Evolutionary conservation across 2,329 filamentous ascomycete genomes (phyloP), one percentile per base, ranked within the genome.

Genomic region (Amauroascus niger): DNA sequence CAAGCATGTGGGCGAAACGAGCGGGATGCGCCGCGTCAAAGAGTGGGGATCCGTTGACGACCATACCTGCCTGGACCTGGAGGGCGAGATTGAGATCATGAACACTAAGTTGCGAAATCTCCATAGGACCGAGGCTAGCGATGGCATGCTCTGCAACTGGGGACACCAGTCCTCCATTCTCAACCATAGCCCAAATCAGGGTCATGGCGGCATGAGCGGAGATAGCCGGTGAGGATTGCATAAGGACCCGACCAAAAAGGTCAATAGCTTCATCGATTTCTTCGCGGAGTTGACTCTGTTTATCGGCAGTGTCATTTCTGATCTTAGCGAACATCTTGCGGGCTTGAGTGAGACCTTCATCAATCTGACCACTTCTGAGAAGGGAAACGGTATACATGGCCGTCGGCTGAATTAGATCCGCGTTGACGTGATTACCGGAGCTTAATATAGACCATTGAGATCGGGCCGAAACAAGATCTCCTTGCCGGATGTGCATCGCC

Each of bases 331-430:
- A 95, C 87, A 95, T 94, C 64, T 83, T 76, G 62, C 93, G 87
- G 8, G 87, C 84, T 66, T 93, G 82, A 11, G 78, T 75, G 55
- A 97, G 71, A 48, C 86, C 93, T 64, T 91, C 87, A n/a, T 84
- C 82, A 47, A 90, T 80, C 63, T 89, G 84, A 40, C 89, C 88
- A 58, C 87, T 88, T 52, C 87, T 86, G 65, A 97, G 86, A 68
- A 97, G 76, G 46, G 89, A 88, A 54, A 95, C 82, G 13, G 87
- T 82, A 64, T 91, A 95, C 88, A 96, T 95, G 54, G 87, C 81
- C 11, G 88, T 86, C 22, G 89, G 87, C 72, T 95, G 89, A 58
- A 95, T 86, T 68, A 94, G 84, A 30, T 82, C 75, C 52, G 77
- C 67, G 11, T 79, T 78, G 32, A 81, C 77, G 49, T 77, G 74